These are phyloP conservation scores for Alternaria conjuncta DNA, from an alignment of 2,329 filamentous ascomycete species.

Conservation along the genomic window DNA sequence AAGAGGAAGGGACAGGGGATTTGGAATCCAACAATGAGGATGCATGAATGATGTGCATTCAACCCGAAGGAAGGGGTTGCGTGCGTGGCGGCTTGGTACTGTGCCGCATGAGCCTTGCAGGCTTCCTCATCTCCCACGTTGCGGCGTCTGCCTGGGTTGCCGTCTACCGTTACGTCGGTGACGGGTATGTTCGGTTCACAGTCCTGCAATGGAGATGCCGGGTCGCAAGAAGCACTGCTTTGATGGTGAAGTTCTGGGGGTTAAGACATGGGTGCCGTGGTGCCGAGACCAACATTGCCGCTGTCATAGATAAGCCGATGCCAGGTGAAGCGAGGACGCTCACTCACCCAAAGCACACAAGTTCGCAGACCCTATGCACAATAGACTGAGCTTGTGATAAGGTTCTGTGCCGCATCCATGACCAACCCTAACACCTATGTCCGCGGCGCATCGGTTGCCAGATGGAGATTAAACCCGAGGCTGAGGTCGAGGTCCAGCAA, in stretches of 20 bases:
- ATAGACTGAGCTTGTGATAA: not conserved
- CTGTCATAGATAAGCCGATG: not conserved
- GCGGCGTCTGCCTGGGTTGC: not conserved
- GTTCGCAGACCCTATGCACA: not conserved
- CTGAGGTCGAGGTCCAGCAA: conserved; percentile 2
- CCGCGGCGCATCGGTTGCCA: not conserved
- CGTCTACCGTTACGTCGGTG: not conserved
- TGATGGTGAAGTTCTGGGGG: not conserved
- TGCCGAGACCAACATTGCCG: not conserved
- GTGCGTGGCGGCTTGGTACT: not conserved
- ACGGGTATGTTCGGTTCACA: not conserved
- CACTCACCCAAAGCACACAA: not conserved
- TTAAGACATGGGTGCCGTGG: not conserved
- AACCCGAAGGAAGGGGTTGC: not conserved
- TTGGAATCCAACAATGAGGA: not conserved
- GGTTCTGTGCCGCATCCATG: not conserved
- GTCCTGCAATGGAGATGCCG: not conserved
- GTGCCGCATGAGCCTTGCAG: not conserved
- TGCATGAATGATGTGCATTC: not conserved
- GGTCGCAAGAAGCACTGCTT: not conserved
- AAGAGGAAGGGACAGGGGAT: not conserved
- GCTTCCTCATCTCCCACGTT: not conserved
- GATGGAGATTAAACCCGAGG: not conserved
- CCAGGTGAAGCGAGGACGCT: not conserved
- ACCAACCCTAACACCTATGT: not conserved